These are phyloP conservation scores for Glycine latifolia DNA, from an alignment of 306 rosid species.

Conservation along the genomic window DNA sequence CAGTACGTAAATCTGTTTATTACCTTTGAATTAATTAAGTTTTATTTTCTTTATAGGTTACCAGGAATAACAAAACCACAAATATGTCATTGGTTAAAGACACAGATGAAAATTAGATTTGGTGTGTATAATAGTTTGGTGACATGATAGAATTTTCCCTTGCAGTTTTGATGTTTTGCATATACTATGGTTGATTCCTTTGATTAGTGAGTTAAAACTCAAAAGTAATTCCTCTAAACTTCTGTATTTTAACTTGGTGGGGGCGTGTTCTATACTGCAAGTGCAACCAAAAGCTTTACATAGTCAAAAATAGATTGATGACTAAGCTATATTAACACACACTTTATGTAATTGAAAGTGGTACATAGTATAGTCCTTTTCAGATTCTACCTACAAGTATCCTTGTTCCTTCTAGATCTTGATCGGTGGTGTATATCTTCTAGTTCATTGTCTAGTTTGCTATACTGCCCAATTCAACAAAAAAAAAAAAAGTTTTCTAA, in stretches of 20 bases:
- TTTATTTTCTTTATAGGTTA: too few relatives aligned
- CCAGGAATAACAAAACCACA: neutral
- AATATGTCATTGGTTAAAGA: neutral
- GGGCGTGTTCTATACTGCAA: neutral
- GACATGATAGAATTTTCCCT: too few relatives aligned
- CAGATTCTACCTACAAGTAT: constrained; percentile 48
- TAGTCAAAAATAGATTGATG: constrained; percentile 44
- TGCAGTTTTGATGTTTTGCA: too few relatives aligned
- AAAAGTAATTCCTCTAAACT: neutral
- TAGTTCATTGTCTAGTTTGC: too few relatives aligned
- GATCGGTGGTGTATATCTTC: neutral
- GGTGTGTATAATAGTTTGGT: neutral
- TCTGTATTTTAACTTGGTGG: constrained; percentile 33
- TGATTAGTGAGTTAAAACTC: neutral
- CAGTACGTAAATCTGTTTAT: neutral
- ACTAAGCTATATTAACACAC: constrained; percentile 40
- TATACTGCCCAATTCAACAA: too few relatives aligned
- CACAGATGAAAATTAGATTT: neutral
- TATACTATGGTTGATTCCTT: neutral
- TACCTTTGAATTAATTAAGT: neutral
- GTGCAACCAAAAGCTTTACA: neutral
- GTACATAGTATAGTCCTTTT: constrained; percentile 25
- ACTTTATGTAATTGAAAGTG: constrained; percentile 42
- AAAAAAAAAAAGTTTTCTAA: too few relatives aligned
- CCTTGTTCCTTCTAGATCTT: constrained; percentile 49